Conservation (phyloP, 179 eudicot genomes). For the Heliamphora pulchella region DNA sequence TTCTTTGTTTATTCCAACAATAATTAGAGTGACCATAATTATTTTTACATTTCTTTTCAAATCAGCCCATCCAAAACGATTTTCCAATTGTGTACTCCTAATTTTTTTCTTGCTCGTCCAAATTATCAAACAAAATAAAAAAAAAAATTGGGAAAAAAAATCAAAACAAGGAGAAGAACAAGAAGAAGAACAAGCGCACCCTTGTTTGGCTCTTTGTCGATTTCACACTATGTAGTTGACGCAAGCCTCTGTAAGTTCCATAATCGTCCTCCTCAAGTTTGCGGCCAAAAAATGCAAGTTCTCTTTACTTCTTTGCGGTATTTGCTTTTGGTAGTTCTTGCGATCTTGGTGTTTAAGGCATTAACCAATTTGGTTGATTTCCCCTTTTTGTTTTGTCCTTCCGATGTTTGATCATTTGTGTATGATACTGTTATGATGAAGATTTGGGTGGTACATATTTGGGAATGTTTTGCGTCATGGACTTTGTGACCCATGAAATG, state of each 20-base stretch:
- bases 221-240: background rate
- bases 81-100: no score
- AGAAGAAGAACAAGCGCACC: no score
- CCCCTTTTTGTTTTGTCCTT: background rate
- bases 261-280: background rate
- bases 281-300: background rate
- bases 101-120: no score
- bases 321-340: background rate
- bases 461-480: background rate
- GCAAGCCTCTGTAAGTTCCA: background rate
- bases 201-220: background rate
- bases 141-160: no score
- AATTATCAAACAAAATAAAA: no score
- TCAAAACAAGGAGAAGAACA: no score
- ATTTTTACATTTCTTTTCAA: no score
- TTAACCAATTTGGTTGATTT: background rate
- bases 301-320: background rate
- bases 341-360: background rate
- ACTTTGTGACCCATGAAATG: background rate
- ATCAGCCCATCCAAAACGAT: no score
- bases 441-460: background rate
- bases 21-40: no score
- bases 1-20: no score
- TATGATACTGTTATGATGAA: background rate
- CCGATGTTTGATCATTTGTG: background rate